Conservation (phyloP, 2,329 filamentous ascomycete species). For the Neocatenulostroma microsporum region DNA sequence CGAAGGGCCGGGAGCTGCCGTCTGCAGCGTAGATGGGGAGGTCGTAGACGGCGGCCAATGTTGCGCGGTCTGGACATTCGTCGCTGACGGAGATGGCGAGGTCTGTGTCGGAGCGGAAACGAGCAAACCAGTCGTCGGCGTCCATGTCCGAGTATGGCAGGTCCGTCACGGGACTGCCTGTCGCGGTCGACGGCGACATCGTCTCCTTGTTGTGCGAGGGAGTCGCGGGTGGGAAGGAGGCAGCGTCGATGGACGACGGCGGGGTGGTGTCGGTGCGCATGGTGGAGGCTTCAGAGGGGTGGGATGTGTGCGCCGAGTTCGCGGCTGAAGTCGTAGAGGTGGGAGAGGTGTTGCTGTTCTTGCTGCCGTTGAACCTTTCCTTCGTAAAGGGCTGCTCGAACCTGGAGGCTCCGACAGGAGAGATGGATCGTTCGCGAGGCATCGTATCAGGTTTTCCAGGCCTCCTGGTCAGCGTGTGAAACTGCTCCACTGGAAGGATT, state of each 20-base stretch:
- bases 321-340: slow-evolving; percentile 14
- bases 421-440: slow-evolving; percentile 15
- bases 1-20: slow-evolving; percentile 54
- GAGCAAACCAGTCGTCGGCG: slow-evolving; percentile 29
- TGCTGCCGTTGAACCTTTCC: slow-evolving; percentile 3
- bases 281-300: slow-evolving; percentile 14
- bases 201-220: slow-evolving; percentile 2
- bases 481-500: background rate
- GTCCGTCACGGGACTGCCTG: background rate
- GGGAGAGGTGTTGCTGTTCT: slow-evolving; percentile 13
- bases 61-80: slow-evolving; percentile 27
- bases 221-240: slow-evolving; percentile 3
- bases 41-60: slow-evolving; percentile 26
- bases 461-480: background rate
- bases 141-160: slow-evolving; percentile 8
- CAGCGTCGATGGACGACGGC: slow-evolving; percentile 2
- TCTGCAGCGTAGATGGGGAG: slow-evolving; percentile 52
- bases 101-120: slow-evolving; percentile 26
- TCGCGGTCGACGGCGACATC: background rate
- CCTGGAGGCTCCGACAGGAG: slow-evolving; percentile 23
- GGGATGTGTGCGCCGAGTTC: slow-evolving; percentile 10
- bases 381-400: slow-evolving; percentile 22
- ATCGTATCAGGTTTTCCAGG: too few relatives aligned
- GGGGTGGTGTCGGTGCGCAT: slow-evolving; percentile 5
- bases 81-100: slow-evolving; percentile 22